Percentiles rank a stretch among this genome's conserved stretches.
phyloP scores from a whole-genome alignment of 805 yeast species.

The Osmozyma mogii region DNA sequence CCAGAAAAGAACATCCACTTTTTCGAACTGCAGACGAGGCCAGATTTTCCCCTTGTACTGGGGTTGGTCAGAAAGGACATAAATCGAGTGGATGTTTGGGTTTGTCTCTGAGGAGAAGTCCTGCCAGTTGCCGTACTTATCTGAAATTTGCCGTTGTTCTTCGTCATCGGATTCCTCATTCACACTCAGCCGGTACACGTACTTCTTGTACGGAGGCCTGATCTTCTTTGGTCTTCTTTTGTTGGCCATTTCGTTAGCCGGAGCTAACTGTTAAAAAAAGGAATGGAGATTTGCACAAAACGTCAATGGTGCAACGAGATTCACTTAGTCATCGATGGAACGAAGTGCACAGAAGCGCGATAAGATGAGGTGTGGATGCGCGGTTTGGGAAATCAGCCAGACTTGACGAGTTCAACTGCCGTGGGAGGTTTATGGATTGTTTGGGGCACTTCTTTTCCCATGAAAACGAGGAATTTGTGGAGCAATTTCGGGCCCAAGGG shows the following conservation, averaged over 20 bases:
- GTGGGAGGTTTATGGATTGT: too few relatives aligned
- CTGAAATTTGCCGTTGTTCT: slow-evolving; percentile 16
- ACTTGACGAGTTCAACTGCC: too few relatives aligned
- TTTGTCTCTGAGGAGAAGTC: slow-evolving; percentile 20
- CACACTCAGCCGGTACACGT: slow-evolving; percentile 45
- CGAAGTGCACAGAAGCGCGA: too few relatives aligned
- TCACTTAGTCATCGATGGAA: too few relatives aligned
- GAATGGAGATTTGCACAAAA: too few relatives aligned
- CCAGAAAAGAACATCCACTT: slow-evolving; percentile 38
- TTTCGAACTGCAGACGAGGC: slow-evolving; percentile 46
- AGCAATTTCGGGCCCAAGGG: too few relatives aligned
- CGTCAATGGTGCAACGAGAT: too few relatives aligned
- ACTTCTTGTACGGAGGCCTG: slow-evolving; percentile 72
- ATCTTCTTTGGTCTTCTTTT: slow-evolving; percentile 80
- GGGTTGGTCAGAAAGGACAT: slow-evolving; percentile 22
- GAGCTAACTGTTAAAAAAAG: too few relatives aligned
- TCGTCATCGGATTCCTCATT: slow-evolving; percentile 18
- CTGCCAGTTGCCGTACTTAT: slow-evolving; percentile 14
- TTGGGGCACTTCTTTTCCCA: too few relatives aligned
- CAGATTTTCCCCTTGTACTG: slow-evolving; percentile 24
- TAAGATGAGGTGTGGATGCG: too few relatives aligned
- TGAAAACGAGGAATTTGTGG: too few relatives aligned
- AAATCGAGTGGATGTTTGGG: slow-evolving; percentile 23
- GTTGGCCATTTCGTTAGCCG: slow-evolving; percentile 74
- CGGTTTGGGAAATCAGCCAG: too few relatives aligned